Conservation (phyloP, 768 basidiomycete species). For the Hygrophoropsis aurantiaca region DNA sequence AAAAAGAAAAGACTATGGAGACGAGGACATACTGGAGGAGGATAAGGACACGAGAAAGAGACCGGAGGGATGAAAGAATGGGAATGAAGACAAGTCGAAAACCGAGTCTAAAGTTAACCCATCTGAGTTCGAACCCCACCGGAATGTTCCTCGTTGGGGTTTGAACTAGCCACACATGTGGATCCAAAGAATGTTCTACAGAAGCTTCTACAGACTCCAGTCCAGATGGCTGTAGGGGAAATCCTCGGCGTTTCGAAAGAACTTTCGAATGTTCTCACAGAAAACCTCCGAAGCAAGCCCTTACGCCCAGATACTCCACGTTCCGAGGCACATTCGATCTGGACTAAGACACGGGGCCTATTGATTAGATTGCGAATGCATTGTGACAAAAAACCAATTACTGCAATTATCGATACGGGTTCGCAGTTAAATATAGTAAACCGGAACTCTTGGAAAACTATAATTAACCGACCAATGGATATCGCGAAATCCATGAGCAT, state of each 20-base stretch:
- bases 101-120: not conserved
- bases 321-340: not conserved
- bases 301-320: slow-evolving; percentile 3
- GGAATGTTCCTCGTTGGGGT: slow-evolving; percentile 2
- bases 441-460: slow-evolving; percentile 5
- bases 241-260: slow-evolving; percentile 6
- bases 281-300: not conserved
- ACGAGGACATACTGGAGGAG: too few species aligned
- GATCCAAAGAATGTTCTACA: slow-evolving; percentile 1
- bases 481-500: slow-evolving; percentile 12
- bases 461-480: slow-evolving; percentile 11
- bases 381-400: not conserved
- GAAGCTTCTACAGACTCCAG: slow-evolving; percentile 1
- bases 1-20: too few species aligned
- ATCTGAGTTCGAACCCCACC: not conserved
- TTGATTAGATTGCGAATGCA: slow-evolving; percentile 7
- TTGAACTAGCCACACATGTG: not conserved
- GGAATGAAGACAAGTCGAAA: too few species aligned
- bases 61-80: too few species aligned
- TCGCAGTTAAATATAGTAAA: slow-evolving; percentile 26
- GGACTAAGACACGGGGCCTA: not conserved
- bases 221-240: slow-evolving; percentile 8
- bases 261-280: slow-evolving; percentile 2
- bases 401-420: slow-evolving; percentile 3
- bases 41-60: too few species aligned